phyloP scores from a whole-genome alignment of 2,329 filamentous ascomycete species.

The Fusarium devonianum region DNA sequence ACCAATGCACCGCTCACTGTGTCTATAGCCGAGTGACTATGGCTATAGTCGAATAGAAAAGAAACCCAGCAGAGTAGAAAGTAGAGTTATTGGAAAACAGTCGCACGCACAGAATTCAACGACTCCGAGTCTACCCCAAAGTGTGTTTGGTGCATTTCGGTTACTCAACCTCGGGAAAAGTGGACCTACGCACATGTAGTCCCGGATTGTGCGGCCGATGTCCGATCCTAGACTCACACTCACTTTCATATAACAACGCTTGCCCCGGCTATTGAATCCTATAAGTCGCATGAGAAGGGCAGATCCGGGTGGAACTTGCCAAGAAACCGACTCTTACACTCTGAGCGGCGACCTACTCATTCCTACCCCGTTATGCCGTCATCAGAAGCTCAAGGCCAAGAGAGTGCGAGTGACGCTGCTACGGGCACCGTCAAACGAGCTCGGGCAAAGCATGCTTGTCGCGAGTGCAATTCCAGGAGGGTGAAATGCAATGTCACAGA shows the following conservation, averaged over 20 bases:
- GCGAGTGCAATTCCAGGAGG: slow-evolving; percentile 46
- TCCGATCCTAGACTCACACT: background rate
- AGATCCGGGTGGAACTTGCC: background rate
- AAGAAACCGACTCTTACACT: slow-evolving; percentile 12
- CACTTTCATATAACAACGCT: slow-evolving; percentile 4
- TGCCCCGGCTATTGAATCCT: slow-evolving; percentile 18
- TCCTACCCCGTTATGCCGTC: slow-evolving; percentile 10
- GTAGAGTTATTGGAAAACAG: background rate
- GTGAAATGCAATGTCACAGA: slow-evolving; percentile 49
- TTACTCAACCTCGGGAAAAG: slow-evolving; percentile 12
- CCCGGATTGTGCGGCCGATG: slow-evolving; percentile 1
- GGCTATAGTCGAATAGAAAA: no score
- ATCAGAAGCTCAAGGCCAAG: background rate
- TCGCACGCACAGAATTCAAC: background rate
- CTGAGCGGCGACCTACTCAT: background rate
- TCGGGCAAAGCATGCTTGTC: slow-evolving; percentile 47
- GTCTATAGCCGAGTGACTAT: no score
- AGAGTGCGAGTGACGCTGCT: slow-evolving; percentile 8
- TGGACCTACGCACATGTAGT: background rate
- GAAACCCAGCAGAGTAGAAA: no score
- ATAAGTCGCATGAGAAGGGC: slow-evolving; percentile 12
- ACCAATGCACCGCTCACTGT: background rate
- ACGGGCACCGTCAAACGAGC: slow-evolving; percentile 43
- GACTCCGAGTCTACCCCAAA: background rate
- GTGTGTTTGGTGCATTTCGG: background rate